A percentile compares a stretch with the other conserved stretches of the same genome.
phyloP scores from a whole-genome alignment of 352 stramenopile genomes.

The Aphanomyces cochlioides region DNA sequence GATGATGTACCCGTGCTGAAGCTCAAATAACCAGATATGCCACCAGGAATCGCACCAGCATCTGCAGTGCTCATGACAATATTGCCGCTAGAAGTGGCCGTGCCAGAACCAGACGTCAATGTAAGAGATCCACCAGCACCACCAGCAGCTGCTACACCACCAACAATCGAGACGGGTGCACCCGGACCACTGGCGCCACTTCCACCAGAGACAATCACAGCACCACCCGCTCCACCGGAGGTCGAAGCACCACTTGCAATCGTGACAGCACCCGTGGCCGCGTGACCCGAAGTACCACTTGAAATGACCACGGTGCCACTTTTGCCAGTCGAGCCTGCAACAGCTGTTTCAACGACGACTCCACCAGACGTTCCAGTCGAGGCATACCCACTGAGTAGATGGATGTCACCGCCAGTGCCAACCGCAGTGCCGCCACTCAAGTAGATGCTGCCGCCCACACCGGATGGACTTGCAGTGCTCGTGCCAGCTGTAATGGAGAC shows the following conservation, averaged over 20 bases:
- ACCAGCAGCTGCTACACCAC: background rate
- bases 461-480: background rate
- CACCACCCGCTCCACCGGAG: background rate
- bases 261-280: slow-evolving; percentile 36
- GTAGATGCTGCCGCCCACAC: slow-evolving; percentile 19
- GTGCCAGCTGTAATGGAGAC: slow-evolving; percentile 34
- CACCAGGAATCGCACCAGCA: too few relatives aligned
- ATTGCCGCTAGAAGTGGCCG: too few relatives aligned
- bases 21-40: too few relatives aligned
- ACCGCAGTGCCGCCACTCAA: slow-evolving; percentile 34
- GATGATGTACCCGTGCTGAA: too few relatives aligned
- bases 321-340: background rate
- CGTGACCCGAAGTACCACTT: slow-evolving; percentile 35
- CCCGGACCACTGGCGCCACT: background rate
- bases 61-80: too few relatives aligned
- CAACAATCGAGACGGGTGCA: background rate
- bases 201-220: slow-evolving; percentile 22
- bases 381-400: slow-evolving; percentile 18
- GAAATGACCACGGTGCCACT: slow-evolving; percentile 36
- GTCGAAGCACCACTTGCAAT: slow-evolving; percentile 22
- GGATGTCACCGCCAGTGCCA: slow-evolving; percentile 36
- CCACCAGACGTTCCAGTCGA: slow-evolving; percentile 19
- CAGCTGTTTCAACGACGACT: slow-evolving; percentile 6
- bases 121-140: slow-evolving; percentile 22
- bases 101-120: background rate